Conservation (phyloP, 2,329 filamentous ascomycete genomes). For the Xylariaceae sp. region DNA sequence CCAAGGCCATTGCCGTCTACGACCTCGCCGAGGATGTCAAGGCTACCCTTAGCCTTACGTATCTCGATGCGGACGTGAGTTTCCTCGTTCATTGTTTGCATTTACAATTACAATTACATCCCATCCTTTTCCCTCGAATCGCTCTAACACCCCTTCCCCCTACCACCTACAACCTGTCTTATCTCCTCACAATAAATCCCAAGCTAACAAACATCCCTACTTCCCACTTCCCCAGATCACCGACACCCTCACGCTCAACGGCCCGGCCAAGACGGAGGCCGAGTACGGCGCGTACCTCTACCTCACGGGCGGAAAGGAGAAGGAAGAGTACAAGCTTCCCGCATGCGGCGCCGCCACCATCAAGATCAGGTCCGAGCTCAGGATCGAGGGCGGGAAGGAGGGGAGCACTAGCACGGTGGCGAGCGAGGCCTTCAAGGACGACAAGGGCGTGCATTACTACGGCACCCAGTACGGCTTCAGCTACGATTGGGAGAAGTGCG, state of each 20-base stretch:
- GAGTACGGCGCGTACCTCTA: neutral
- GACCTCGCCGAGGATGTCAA: neutral
- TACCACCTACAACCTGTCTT: neutral
- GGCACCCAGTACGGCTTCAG: conserved; percentile 5
- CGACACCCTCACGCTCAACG: neutral
- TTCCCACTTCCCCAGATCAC: neutral
- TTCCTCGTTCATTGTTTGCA: neutral
- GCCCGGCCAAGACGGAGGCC: neutral
- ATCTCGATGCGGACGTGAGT: conserved; percentile 5
- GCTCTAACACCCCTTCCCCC: neutral
- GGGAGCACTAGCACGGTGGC: conserved; percentile 2
- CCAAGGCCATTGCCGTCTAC: conserved; percentile 1
- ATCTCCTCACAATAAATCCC: neutral
- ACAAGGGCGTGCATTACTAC: conserved; percentile 2
- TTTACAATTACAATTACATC: too few species aligned
- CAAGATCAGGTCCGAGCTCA: conserved; percentile 4
- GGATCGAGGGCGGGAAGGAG: conserved; percentile 1
- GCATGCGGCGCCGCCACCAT: conserved; percentile 2
- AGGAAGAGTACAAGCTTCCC: neutral
- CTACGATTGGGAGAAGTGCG: conserved; percentile 6
- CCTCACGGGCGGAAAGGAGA: neutral
- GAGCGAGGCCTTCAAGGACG: neutral
- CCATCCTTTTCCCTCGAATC: neutral
- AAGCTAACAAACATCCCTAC: neutral
- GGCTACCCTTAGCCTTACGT: conserved; percentile 3